Evolutionary conservation across 1,284 basidiomycete genomes (phyloP).

Genomic region (Ustilago tritici): DNA sequence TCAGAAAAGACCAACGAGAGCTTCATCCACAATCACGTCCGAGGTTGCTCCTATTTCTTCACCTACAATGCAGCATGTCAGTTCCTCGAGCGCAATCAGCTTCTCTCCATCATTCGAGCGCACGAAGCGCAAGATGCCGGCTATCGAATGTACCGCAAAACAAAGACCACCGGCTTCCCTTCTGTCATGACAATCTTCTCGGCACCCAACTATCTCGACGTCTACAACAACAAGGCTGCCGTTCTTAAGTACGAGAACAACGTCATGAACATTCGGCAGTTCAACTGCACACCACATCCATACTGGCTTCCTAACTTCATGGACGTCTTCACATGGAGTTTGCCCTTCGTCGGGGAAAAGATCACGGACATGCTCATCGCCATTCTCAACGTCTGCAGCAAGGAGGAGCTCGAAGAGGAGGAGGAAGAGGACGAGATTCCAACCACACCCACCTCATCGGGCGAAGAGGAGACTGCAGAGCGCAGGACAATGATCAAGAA

Average conservation of each 20-base stretch:
- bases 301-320: slow-evolving; percentile 99
- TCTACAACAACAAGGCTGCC: slow-evolving; percentile 96
- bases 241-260: slow-evolving; percentile 97
- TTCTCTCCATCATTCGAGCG: slow-evolving; percentile 92
- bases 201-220: slow-evolving; percentile 91
- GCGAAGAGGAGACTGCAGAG: slow-evolving; percentile 76
- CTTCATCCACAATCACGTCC: slow-evolving; percentile 91
- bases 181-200: slow-evolving; percentile 98
- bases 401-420: slow-evolving; percentile 92
- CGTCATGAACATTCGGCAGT: slow-evolving; percentile 93
- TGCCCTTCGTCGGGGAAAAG: slow-evolving; percentile 98
- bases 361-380: slow-evolving; percentile 97
- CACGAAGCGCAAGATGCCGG: slow-evolving; percentile 96
- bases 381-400: slow-evolving; percentile 91
- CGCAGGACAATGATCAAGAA: slow-evolving; percentile 90
- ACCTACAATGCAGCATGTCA: slow-evolving; percentile 91
- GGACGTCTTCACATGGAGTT: slow-evolving; percentile 98
- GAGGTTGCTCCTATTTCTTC: slow-evolving; percentile 96
- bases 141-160: slow-evolving; percentile 93
- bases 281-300: slow-evolving; percentile 94
- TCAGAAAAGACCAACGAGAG: slow-evolving; percentile 86
- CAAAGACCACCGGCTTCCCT: slow-evolving; percentile 87
- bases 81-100: slow-evolving; percentile 91
- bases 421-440: slow-evolving; percentile 75
- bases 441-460: slow-evolving; percentile 37